These are phyloP conservation scores for Alternaria longipes DNA, from an alignment of 2,329 filamentous ascomycete species.

Conservation along the genomic window DNA sequence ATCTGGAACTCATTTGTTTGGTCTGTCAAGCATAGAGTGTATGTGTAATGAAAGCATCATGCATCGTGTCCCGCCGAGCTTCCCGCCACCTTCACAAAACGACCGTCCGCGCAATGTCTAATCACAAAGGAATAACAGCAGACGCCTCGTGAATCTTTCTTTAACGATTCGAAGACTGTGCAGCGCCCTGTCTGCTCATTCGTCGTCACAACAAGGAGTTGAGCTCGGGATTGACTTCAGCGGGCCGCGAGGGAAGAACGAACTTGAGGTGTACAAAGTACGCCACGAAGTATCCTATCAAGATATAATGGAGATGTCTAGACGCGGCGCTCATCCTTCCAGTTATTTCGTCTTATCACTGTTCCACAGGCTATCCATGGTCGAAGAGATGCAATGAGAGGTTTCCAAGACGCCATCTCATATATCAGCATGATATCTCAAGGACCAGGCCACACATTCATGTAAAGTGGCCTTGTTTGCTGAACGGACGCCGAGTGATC, in stretches of 20 bases:
- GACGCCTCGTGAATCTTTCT: neutral
- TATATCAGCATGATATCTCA: neutral
- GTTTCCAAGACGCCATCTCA: neutral
- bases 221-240: neutral
- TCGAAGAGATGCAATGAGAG: neutral
- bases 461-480: neutral
- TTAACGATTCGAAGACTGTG: neutral
- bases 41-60: neutral
- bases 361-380: neutral
- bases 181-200: neutral
- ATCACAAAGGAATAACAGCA: neutral
- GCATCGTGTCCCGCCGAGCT: neutral
- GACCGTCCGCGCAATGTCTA: neutral
- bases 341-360: neutral
- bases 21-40: neutral
- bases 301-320: neutral
- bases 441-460: neutral
- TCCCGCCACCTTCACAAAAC: neutral
- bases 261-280: neutral
- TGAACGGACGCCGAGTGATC: neutral
- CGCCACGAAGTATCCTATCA: neutral
- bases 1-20: neutral
- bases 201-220: neutral
- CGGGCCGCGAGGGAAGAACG: neutral
- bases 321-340: neutral